phyloP scores from a whole-genome alignment of 2,329 filamentous ascomycete species.

The Stachybotrys elegans region DNA sequence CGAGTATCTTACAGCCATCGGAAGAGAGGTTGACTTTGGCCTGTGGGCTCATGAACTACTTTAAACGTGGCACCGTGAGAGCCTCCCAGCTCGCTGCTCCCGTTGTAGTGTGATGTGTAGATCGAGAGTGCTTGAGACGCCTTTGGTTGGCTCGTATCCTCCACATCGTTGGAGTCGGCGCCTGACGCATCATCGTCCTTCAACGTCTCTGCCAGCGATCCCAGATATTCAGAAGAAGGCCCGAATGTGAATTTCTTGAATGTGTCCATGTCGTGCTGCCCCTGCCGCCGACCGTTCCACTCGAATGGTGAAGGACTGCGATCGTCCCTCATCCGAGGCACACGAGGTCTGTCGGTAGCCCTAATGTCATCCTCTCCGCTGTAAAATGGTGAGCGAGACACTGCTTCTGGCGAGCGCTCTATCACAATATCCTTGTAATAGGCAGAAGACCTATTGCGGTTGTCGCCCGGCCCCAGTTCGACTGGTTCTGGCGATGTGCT shows the following conservation, averaged over 20 bases:
- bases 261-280: too few relatives aligned
- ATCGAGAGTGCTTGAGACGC: conserved; percentile 18
- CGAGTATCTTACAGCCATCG: conserved; percentile 32
- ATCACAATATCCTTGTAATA: too few relatives aligned
- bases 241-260: conserved; percentile 23
- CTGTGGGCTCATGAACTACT: conserved; percentile 25
- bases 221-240: conserved; percentile 8
- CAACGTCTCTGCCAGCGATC: conserved; percentile 14
- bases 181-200: conserved; percentile 23
- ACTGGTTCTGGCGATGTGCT: too few relatives aligned
- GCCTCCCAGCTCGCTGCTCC: conserved; percentile 29
- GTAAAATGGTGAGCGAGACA: too few relatives aligned
- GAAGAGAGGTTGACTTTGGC: conserved; percentile 29
- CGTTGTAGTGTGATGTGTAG: conserved; percentile 31
- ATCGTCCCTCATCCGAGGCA: too few relatives aligned
- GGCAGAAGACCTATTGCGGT: too few relatives aligned
- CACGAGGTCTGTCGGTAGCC: too few relatives aligned
- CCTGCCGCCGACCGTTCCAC: too few relatives aligned
- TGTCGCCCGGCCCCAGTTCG: too few relatives aligned
- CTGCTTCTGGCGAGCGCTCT: too few relatives aligned
- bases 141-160: conserved; percentile 12
- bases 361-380: too few relatives aligned
- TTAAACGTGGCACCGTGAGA: conserved; percentile 29
- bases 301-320: too few relatives aligned
- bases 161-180: conserved; percentile 19